These are phyloP conservation scores for Hypoxylon rubiginosum DNA, from an alignment of 2,329 filamentous ascomycete species.

Conservation along the genomic window DNA sequence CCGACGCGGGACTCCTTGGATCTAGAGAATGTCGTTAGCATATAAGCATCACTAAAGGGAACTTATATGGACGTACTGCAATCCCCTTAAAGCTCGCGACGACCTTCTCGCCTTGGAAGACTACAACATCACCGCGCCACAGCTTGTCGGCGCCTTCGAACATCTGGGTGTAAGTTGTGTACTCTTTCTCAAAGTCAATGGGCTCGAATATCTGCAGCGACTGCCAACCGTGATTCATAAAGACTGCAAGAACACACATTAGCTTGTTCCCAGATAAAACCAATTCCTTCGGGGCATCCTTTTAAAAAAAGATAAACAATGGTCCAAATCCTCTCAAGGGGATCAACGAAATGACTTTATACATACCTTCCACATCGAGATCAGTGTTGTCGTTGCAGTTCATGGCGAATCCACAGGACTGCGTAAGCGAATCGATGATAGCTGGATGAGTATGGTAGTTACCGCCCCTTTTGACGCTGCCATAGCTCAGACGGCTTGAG, in stretches of 20 bases:
- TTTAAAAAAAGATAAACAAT: no score
- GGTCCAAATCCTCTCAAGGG: no score
- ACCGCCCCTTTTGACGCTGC: conserved; percentile 32
- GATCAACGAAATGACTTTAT: no score
- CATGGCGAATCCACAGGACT: conserved; percentile 44
- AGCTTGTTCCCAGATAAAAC: no score
- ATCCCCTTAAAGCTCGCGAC: conserved; percentile 39
- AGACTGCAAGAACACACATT: conserved; percentile 15
- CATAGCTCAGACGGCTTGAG: conserved; percentile 40
- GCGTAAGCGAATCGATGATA: conserved; percentile 41
- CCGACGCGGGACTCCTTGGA: conserved; percentile 38
- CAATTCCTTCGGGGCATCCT: no score
- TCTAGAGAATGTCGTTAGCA: conserved; percentile 17
- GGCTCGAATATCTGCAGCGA: conserved; percentile 42
- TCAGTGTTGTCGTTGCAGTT: conserved; percentile 46
- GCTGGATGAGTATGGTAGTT: conserved; percentile 45
- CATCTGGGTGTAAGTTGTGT: conserved; percentile 44
- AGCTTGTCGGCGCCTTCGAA: conserved; percentile 30
- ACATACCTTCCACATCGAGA: conserved; percentile 31
- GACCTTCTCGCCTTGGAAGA: conserved; percentile 40
- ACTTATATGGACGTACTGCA: conserved; percentile 26
- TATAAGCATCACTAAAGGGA: background rate
- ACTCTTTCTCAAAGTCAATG: conserved; percentile 31
- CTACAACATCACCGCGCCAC: conserved; percentile 40
- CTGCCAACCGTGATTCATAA: conserved; percentile 48